A percentile compares a stretch with the other conserved stretches of the same genome.
These are phyloP conservation scores for Microbotryum violaceum DNA, from an alignment of 1,284 basidiomycete genomes.

Conservation along the genomic window DNA sequence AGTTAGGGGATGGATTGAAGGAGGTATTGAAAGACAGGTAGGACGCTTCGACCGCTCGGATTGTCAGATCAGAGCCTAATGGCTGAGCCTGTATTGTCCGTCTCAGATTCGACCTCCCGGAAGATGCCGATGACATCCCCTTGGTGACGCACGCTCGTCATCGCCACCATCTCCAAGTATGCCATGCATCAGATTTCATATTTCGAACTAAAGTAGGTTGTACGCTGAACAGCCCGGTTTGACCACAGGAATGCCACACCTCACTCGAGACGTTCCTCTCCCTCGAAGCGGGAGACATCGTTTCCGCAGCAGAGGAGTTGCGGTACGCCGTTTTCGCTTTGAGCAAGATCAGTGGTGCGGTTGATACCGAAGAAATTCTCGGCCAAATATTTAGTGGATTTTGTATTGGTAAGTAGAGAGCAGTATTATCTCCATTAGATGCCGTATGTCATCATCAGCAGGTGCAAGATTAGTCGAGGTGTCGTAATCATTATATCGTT, in stretches of 20 bases:
- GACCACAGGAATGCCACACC: conserved; percentile 47
- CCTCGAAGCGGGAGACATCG: conserved; percentile 50
- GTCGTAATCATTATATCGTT: background rate
- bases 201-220: no score
- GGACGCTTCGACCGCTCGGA: conserved; percentile 16
- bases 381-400: conserved; percentile 74
- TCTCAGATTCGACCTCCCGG: conserved; percentile 28
- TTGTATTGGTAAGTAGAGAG: conserved; percentile 56
- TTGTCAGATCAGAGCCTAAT: no score
- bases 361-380: conserved; percentile 68
- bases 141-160: conserved; percentile 73
- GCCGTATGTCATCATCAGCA: background rate
- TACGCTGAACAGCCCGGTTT: background rate
- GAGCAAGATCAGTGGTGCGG: conserved; percentile 66
- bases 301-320: conserved; percentile 73
- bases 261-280: conserved; percentile 60
- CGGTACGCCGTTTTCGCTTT: conserved; percentile 71
- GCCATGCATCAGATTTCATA: background rate
- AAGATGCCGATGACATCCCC: conserved; percentile 45
- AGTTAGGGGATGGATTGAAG: conserved; percentile 56
- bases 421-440: background rate
- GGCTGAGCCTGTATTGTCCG: background rate
- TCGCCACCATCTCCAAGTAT: conserved; percentile 57
- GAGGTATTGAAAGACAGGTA: conserved; percentile 52
- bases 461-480: no score